Base-by-base conservation (phyloP, 2,329 filamentous ascomycete genomes). In the Exophiala aquamarina region DNA sequence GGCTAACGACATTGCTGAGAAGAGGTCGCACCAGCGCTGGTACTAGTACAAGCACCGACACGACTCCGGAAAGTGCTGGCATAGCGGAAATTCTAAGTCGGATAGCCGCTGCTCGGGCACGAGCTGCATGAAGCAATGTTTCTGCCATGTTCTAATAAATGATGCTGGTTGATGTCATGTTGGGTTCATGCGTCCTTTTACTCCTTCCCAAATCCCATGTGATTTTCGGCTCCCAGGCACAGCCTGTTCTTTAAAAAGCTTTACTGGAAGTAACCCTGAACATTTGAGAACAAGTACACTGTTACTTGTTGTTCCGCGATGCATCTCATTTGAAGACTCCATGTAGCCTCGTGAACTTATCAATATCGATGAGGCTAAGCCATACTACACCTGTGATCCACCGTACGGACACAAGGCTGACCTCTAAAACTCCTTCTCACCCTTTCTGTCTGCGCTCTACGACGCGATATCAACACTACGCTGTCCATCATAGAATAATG, bases 51-150 rank as follows among this genome's bases (percentile, higher is more conserved):
- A 11, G 23, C 23, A 33, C 37, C 18, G 51, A 54, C 31, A 35
- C 21, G 31, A 34, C 52, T 40, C 17, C 49, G 15, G 40, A 35
- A 33, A 39, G 47, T 36, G 47, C 47, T 11, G 40, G 43, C 11
- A 33, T 54, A 19, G 45, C 52, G n/a, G 36, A 49, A 11, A 36
- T 55, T n/a, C 39, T 55, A 39, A 40, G 43, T 21, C 46, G 46
- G 31, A 31, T 55, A 21, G 49, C 49, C 4, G 49, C 52, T 17
- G 45, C 49, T 17, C 44, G 49, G 20, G 49, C 49, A 28, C 40
- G 49, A 32, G 49, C 43, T 29, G 14, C 19, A 14, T 28, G 38
- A 33, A 4, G 3, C 17, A 6, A 35, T 11, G 11, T n/a, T 21
- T 31, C 3, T 39, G 41, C 14, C 13, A 39, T 17, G 29, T 11